phyloP scores from a whole-genome alignment of 2,329 filamentous ascomycete species.

The Colletotrichum sp. region DNA sequence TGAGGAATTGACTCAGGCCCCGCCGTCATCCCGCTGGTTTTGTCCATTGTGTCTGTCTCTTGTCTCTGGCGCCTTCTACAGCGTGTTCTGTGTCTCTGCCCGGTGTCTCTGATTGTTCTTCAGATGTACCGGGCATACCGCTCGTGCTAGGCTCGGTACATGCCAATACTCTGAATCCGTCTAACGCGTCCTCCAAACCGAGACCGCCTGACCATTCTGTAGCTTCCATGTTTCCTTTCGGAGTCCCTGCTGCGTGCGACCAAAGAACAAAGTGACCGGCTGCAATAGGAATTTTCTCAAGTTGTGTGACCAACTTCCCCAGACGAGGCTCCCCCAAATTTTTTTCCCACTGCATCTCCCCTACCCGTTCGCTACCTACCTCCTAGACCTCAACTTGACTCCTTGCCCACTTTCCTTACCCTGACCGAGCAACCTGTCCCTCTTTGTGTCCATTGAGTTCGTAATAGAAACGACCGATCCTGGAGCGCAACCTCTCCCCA shows the following conservation, averaged over 20 bases:
- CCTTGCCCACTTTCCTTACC: neutral
- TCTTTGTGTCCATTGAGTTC: neutral
- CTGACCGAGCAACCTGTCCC: neutral
- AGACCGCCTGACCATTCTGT: slow-evolving; percentile 1
- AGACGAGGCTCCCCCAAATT: neutral
- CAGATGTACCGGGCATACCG: neutral
- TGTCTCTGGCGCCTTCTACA: neutral
- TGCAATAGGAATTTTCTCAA: slow-evolving; percentile 15
- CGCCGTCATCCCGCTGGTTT: neutral
- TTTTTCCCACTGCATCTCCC: neutral
- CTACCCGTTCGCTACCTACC: neutral
- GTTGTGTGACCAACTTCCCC: slow-evolving; percentile 12
- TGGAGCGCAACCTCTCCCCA: neutral
- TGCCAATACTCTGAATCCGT: neutral
- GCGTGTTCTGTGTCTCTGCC: neutral
- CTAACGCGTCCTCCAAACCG: neutral
- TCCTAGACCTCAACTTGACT: neutral
- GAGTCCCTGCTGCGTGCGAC: neutral
- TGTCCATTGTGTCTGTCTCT: neutral
- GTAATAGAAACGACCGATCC: neutral
- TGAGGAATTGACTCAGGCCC: slow-evolving; percentile 14
- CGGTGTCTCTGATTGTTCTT: neutral
- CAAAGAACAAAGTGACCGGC: slow-evolving; percentile 2
- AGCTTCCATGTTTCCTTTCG: neutral
- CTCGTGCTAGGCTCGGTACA: neutral